Conservation (phyloP, 768 basidiomycete species). For the Mycena galopus region DNA sequence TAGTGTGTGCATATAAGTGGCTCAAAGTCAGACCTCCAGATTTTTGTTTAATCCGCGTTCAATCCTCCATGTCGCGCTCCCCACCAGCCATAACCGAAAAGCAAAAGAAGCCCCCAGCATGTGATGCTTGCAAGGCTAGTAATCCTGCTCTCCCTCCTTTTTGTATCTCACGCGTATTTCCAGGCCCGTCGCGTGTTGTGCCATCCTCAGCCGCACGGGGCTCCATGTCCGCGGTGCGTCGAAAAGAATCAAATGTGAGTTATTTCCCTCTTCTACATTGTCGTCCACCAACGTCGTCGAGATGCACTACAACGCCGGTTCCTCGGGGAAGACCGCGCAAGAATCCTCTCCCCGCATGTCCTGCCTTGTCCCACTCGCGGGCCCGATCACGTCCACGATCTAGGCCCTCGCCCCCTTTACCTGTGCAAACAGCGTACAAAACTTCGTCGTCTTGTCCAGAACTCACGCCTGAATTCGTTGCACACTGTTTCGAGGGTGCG, state of each 20-base stretch:
- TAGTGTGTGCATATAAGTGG: background rate
- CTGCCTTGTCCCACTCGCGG: background rate
- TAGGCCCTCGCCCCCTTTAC: background rate
- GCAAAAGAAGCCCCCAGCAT: conserved; percentile 16
- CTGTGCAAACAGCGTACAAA: background rate
- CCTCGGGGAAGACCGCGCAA: conserved; percentile 3
- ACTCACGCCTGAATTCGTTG: conserved; percentile 19
- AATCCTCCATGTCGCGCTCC: background rate
- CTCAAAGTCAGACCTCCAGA: background rate
- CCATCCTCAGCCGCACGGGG: conserved; percentile 17
- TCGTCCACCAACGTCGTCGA: background rate
- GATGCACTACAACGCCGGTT: conserved; percentile 4
- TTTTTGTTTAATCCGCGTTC: background rate
- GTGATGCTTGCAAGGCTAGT: conserved; percentile 21
- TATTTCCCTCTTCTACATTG: background rate
- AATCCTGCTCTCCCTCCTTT: background rate
- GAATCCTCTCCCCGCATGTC: background rate
- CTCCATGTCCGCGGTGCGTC: conserved; percentile 9
- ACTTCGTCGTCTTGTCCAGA: conserved; percentile 17
- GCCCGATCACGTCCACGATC: background rate
- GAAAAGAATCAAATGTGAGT: conserved; percentile 3
- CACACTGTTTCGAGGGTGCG: conserved; percentile 27
- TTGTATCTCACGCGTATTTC: background rate
- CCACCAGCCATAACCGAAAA: background rate
- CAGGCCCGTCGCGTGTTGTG: conserved; percentile 15